A percentile compares a stretch with the other conserved stretches of the same genome.
phyloP scores from a whole-genome alignment of 768 basidiomycete genomes.

The Pholiota conissans region DNA sequence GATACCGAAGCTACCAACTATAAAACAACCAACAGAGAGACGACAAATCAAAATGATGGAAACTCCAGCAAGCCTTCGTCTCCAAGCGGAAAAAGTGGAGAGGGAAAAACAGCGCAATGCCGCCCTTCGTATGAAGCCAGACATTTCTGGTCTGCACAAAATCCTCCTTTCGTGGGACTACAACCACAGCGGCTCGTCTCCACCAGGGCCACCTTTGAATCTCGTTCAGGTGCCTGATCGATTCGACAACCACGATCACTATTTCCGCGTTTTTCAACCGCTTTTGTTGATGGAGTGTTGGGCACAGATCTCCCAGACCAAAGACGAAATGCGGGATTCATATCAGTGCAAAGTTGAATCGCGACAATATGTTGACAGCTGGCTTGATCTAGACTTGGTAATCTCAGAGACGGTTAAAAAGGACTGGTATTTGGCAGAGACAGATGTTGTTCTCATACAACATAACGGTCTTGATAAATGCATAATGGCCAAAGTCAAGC shows the following conservation, averaged over 20 bases:
- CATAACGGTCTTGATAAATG: conserved; percentile 52
- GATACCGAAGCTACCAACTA: conserved; percentile 54
- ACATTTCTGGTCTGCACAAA: conserved; percentile 77
- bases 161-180: conserved; percentile 87
- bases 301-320: conserved; percentile 81
- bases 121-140: conserved; percentile 76
- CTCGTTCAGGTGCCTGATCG: conserved; percentile 55
- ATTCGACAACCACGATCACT: conserved; percentile 68
- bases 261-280: conserved; percentile 78
- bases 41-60: conserved; percentile 67
- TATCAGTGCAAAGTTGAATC: conserved; percentile 66
- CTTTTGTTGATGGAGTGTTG: conserved; percentile 88
- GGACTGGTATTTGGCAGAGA: conserved; percentile 78
- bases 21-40: conserved; percentile 56
- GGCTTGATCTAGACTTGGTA: conserved; percentile 74
- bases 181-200: conserved; percentile 59
- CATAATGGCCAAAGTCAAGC: conserved; percentile 66
- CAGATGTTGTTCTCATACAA: conserved; percentile 81
- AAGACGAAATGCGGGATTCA: conserved; percentile 57
- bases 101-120: conserved; percentile 61
- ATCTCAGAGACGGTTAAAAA: conserved; percentile 59
- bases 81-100: conserved; percentile 43
- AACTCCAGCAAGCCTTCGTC: conserved; percentile 45
- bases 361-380: conserved; percentile 76
- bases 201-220: conserved; percentile 48